These are phyloP conservation scores for Coniochaeta prunicola DNA, from an alignment of 2,329 filamentous ascomycete species.

Conservation along the genomic window DNA sequence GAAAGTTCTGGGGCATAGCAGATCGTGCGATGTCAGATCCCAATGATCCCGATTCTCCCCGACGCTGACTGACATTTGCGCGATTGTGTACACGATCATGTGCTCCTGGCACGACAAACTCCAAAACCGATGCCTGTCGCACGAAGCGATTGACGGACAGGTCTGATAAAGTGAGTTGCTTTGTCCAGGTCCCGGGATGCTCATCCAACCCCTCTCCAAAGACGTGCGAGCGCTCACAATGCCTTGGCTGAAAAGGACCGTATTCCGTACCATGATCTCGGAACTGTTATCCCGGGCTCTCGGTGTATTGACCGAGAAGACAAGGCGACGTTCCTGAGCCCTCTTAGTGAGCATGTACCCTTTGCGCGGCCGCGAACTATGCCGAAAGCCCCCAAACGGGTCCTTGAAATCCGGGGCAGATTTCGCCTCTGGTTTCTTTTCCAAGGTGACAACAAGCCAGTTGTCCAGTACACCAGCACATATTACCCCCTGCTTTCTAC, in stretches of 20 bases:
- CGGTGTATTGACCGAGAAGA: not conserved
- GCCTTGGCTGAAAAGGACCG: not conserved
- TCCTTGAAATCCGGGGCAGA: not conserved
- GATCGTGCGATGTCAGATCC: not conserved
- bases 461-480: not conserved
- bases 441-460: not conserved
- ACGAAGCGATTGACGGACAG: not conserved
- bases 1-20: not conserved
- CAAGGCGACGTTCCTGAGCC: not conserved
- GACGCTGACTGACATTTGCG: not conserved
- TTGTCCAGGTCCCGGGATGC: not conserved
- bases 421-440: not conserved
- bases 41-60: not conserved
- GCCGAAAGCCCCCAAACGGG: not conserved
- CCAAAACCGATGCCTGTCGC: not conserved
- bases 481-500: too few species aligned
- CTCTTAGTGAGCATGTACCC: too few species aligned
- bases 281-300: not conserved
- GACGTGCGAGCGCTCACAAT: not conserved
- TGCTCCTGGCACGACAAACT: too few species aligned
- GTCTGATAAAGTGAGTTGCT: not conserved
- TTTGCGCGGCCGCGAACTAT: not conserved
- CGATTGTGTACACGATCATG: not conserved
- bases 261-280: too few species aligned
- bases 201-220: not conserved